A percentile compares a stretch with the other conserved stretches of the same genome.
Conservation (phyloP, 106 monocot genomes). For the Hemerocallis citrina region DNA sequence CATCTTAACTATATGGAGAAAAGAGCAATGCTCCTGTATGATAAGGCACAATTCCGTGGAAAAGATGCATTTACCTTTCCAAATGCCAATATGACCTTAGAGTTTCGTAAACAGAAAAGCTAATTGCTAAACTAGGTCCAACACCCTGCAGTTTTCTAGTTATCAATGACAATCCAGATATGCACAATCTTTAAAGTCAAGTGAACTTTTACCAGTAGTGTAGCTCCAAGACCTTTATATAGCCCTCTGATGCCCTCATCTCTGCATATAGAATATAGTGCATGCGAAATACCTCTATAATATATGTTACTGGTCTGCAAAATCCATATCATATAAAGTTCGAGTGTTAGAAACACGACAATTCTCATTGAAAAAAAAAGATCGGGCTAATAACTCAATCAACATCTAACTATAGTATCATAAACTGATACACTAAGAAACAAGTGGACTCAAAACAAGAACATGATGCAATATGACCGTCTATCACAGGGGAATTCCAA, state of each 20-base stretch:
- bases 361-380: too few relatives aligned
- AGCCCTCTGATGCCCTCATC: slow-evolving; percentile 71
- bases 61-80: slow-evolving; percentile 37
- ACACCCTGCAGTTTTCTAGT: slow-evolving; percentile 47
- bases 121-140: slow-evolving; percentile 82
- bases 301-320: slow-evolving; percentile 65
- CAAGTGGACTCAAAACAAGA: too few relatives aligned
- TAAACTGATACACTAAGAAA: too few relatives aligned
- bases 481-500: too few relatives aligned
- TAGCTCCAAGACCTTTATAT: slow-evolving; percentile 79
- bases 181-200: too few relatives aligned
- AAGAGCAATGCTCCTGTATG: neutral
- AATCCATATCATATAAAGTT: neutral
- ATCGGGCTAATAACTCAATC: too few relatives aligned
- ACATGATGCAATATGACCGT: too few relatives aligned
- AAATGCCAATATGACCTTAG: slow-evolving; percentile 58
- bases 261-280: slow-evolving; percentile 62
- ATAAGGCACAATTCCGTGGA: neutral
- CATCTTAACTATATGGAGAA: neutral
- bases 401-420: too few relatives aligned
- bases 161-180: neutral
- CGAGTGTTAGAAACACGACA: too few relatives aligned
- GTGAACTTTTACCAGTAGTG: slow-evolving; percentile 49
- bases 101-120: slow-evolving; percentile 74
- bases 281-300: slow-evolving; percentile 66